Percentiles rank a stretch among this genome's conserved stretches.
Evolutionary conservation across 78 protist genomes (phyloP).

Genomic region (Polysphondylium violaceum): DNA sequence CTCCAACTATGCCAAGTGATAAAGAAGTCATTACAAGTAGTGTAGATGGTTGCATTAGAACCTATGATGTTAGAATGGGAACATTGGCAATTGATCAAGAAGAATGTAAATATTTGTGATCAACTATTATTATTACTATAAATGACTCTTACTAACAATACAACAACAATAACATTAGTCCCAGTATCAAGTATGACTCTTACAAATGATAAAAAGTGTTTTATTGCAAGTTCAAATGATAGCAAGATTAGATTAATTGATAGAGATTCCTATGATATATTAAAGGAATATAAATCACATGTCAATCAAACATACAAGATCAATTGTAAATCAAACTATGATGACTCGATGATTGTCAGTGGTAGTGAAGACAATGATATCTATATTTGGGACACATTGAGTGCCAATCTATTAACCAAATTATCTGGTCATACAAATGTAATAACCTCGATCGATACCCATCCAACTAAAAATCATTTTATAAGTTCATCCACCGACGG

Average conservation of each 20-base stretch:
- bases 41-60: constrained; percentile 82
- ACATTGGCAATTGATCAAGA: constrained; percentile 46
- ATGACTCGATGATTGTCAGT: constrained; percentile 64
- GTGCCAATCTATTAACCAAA: background rate
- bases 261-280: constrained; percentile 52
- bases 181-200: constrained; percentile 62
- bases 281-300: constrained; percentile 64
- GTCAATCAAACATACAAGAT: constrained; percentile 38
- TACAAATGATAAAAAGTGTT: constrained; percentile 79
- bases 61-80: constrained; percentile 70
- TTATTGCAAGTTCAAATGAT: constrained; percentile 60
- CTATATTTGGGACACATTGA: constrained; percentile 43
- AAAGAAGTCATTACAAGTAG: constrained; percentile 60
- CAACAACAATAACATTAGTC: constrained; percentile 33
- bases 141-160: background rate
- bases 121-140: background rate
- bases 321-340: constrained; percentile 32
- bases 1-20: background rate
- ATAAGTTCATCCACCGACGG: constrained; percentile 63
- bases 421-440: constrained; percentile 44
- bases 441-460: constrained; percentile 23
- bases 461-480: constrained; percentile 61
- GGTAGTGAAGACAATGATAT: constrained; percentile 77
- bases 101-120: constrained; percentile 17
- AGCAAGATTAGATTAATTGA: constrained; percentile 46